Conservation (phyloP, 331 rosid genomes). For the Dryas integrifolia region DNA sequence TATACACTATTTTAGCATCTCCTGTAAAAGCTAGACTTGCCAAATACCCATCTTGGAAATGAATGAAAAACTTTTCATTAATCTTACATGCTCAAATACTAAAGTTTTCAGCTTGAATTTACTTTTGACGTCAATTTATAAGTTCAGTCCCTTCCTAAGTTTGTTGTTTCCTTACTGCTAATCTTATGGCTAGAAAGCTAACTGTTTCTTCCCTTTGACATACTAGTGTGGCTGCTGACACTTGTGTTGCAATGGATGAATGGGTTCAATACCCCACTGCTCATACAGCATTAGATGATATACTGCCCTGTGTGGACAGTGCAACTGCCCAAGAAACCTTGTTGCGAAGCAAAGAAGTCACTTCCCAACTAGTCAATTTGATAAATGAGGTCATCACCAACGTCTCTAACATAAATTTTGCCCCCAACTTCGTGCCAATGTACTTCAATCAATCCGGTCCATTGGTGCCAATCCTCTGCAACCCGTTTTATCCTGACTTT, state of each 20-base stretch:
- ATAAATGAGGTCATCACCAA: conserved; percentile 51
- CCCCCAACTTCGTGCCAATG: conserved; percentile 42
- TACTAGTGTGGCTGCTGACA: conserved; percentile 49
- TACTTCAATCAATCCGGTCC: conserved; percentile 67
- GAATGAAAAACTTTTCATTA: background rate
- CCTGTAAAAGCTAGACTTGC: background rate
- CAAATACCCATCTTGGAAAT: background rate
- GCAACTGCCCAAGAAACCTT: conserved; percentile 49
- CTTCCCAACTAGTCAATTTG: conserved; percentile 42
- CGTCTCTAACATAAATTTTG: conserved; percentile 48
- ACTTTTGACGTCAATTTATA: background rate
- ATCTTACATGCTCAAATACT: background rate
- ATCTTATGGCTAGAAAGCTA: background rate
- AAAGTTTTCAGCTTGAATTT: background rate
- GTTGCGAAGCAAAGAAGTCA: conserved; percentile 50
- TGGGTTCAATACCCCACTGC: conserved; percentile 48
- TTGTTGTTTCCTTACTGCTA: background rate
- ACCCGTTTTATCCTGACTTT: conserved; percentile 44
- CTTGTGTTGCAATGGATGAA: conserved; percentile 55
- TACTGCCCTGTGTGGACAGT: conserved; percentile 51
- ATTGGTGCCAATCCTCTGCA: conserved; percentile 48
- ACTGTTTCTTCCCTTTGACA: background rate
- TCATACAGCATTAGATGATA: conserved; percentile 48
- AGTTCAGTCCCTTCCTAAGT: background rate
- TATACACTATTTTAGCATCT: background rate